Conservation (phyloP, 2,329 filamentous ascomycete species). For the Aspergillus puulaauensis region DNA sequence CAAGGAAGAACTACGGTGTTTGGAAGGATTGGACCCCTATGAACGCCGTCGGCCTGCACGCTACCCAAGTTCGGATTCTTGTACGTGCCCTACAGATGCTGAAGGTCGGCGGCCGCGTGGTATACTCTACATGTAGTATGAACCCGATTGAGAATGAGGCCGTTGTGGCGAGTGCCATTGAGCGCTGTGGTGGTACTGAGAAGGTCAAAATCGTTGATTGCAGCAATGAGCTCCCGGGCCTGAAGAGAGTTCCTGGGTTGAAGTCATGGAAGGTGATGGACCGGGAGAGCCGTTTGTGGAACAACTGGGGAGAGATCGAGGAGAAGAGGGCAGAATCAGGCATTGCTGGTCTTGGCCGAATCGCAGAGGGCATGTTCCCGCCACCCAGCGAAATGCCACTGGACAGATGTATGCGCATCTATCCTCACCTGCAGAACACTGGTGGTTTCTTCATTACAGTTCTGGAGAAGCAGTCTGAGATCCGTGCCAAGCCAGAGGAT, state of each 20-base stretch:
- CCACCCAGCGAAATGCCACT: conserved; percentile 68
- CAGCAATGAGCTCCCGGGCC: conserved; percentile 69
- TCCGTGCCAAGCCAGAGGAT: conserved; percentile 72
- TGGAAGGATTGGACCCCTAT: conserved; percentile 95
- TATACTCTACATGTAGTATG: conserved; percentile 99
- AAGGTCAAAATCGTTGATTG: conserved; percentile 86
- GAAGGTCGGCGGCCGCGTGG: conserved; percentile 88
- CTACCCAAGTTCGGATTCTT: conserved; percentile 84
- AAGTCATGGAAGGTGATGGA: conserved; percentile 89
- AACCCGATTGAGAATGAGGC: conserved; percentile 98
- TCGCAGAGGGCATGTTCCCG: conserved; percentile 84
- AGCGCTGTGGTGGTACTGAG: conserved; percentile 77
- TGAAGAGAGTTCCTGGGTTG: conserved; percentile 76
- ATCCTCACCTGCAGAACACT: conserved; percentile 93
- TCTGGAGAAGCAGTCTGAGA: conserved; percentile 85
- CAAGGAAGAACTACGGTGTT: conserved; percentile 87
- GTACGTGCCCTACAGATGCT: conserved; percentile 92
- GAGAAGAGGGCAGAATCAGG: conserved; percentile 62
- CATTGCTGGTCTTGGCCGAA: conserved; percentile 63
- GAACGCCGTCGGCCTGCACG: conserved; percentile 82
- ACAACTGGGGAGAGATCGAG: conserved; percentile 78
- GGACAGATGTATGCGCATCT: conserved; percentile 88
- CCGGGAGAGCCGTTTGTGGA: conserved; percentile 76
- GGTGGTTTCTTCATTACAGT: conserved; percentile 98
- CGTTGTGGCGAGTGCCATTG: conserved; percentile 82